A percentile compares a stretch with the other conserved stretches of the same genome.
Evolutionary conservation across 2,329 filamentous ascomycete genomes (phyloP).

Genomic region (Cercospora zeae-maydis): DNA sequence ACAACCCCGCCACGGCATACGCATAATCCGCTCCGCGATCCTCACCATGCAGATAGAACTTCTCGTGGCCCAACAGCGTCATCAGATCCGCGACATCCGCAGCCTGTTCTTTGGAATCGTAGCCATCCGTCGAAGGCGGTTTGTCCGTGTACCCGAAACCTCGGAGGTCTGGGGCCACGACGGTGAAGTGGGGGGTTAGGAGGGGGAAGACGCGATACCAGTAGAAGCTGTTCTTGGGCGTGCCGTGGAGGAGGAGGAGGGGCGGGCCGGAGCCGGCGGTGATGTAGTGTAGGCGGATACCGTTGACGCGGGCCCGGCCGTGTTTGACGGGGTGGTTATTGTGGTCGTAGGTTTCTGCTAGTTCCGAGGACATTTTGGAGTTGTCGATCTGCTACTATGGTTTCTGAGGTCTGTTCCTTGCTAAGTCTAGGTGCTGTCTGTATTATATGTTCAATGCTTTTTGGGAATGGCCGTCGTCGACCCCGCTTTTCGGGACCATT

Average conservation of each 20-base stretch:
- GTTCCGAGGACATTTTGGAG: conserved; percentile 12
- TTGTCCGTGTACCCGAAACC: conserved; percentile 43
- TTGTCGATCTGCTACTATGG: background rate
- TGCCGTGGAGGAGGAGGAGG: conserved; percentile 34
- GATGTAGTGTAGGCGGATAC: conserved; percentile 37
- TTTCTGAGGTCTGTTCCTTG: background rate
- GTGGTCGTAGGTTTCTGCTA: conserved; percentile 35
- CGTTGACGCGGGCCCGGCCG: conserved; percentile 34
- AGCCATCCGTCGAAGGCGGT: conserved; percentile 39
- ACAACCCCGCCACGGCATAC: conserved; percentile 35
- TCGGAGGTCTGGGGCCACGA: conserved; percentile 39
- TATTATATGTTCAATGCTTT: background rate
- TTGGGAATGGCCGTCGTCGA: conserved; percentile 2
- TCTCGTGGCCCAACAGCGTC: conserved; percentile 35
- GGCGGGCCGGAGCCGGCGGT: conserved; percentile 33
- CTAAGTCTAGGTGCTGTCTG: background rate
- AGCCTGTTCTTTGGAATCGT: conserved; percentile 38
- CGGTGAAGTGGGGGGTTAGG: conserved; percentile 37
- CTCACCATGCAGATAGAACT: conserved; percentile 38
- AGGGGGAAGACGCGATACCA: conserved; percentile 39
- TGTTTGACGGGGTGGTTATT: conserved; percentile 29
- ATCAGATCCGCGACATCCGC: conserved; percentile 38
- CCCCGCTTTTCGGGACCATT: conserved; percentile 7
- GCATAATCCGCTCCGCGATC: conserved; percentile 39
- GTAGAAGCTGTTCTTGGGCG: conserved; percentile 37